phyloP scores from a whole-genome alignment of 805 yeast genomes.

The Vanderwaltozyma verrucispora region DNA sequence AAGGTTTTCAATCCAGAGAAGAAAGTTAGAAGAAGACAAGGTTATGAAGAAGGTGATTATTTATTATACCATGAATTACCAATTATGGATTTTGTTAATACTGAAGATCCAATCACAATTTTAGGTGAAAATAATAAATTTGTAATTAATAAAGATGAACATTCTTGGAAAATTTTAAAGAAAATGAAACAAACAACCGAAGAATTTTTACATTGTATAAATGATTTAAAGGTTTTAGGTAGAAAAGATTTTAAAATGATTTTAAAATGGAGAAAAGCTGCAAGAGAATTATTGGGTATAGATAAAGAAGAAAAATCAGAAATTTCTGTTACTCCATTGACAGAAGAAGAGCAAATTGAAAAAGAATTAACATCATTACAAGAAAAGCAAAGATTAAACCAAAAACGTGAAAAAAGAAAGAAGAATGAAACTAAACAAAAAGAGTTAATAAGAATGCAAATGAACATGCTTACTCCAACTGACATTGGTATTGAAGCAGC shows the following conservation, averaged over 20 bases:
- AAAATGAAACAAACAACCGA: constrained; percentile 68
- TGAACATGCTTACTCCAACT: constrained; percentile 89
- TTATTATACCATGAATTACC: constrained; percentile 58
- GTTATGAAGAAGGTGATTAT: constrained; percentile 93
- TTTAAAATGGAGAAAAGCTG: constrained; percentile 80
- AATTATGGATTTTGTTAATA: constrained; percentile 68
- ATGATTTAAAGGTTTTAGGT: constrained; percentile 89
- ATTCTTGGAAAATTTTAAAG: constrained; percentile 61
- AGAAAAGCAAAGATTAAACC: constrained; percentile 56
- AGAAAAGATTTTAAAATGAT: constrained; percentile 83
- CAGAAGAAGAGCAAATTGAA: constrained; percentile 85
- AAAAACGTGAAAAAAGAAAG: constrained; percentile 72
- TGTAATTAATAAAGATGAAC: constrained; percentile 45
- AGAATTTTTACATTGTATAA: constrained; percentile 73
- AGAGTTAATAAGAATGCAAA: constrained; percentile 83
- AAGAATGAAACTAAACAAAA: constrained; percentile 77
- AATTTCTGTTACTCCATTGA: constrained; percentile 59
- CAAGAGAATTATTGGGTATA: constrained; percentile 66
- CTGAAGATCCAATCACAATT: constrained; percentile 73
- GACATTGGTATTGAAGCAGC: constrained; percentile 94
- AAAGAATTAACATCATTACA: constrained; percentile 69
- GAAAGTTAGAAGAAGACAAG: constrained; percentile 82
- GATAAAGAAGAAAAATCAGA: constrained; percentile 38
- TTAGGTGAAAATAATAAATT: constrained; percentile 67
- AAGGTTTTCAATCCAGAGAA: constrained; percentile 92